These are phyloP conservation scores for Rosa persica DNA, from an alignment of 306 rosid species.

Conservation along the genomic window DNA sequence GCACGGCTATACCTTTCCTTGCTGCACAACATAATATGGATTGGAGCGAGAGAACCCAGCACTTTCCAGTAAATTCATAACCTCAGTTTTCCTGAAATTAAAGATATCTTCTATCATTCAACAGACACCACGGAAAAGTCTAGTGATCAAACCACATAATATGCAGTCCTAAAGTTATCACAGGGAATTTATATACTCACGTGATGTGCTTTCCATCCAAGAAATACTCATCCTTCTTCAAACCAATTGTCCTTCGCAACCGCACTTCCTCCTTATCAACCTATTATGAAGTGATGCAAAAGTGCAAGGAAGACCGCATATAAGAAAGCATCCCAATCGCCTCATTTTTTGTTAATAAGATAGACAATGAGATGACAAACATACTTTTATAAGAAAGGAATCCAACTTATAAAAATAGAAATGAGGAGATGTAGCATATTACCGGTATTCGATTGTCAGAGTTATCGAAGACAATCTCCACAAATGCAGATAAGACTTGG, in stretches of 20 bases:
- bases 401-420: background rate
- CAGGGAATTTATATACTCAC: conserved; percentile 43
- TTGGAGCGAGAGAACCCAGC: conserved; percentile 99
- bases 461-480: conserved; percentile 97
- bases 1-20: conserved; percentile 75
- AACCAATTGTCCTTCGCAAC: conserved; percentile 82
- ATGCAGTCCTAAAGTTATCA: background rate
- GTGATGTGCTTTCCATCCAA: conserved; percentile 97
- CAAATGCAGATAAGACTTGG: conserved; percentile 87
- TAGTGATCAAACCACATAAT: background rate
- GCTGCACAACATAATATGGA: conserved; percentile 99
- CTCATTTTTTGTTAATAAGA: background rate
- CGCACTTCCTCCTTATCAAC: conserved; percentile 99
- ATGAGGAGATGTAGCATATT: conserved; percentile 3
- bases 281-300: conserved; percentile 38
- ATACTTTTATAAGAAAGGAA: background rate
- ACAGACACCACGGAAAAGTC: conserved; percentile 11
- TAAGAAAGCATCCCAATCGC: conserved; percentile 6
- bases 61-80: conserved; percentile 98
- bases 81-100: conserved; percentile 84
- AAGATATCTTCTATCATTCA: conserved; percentile 10
- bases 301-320: conserved; percentile 4
- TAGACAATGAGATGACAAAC: no score
- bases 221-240: conserved; percentile 91
- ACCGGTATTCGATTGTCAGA: conserved; percentile 98